These are phyloP conservation scores for Capronia coronata DNA, from an alignment of 2,329 filamentous ascomycete species.

Conservation along the genomic window DNA sequence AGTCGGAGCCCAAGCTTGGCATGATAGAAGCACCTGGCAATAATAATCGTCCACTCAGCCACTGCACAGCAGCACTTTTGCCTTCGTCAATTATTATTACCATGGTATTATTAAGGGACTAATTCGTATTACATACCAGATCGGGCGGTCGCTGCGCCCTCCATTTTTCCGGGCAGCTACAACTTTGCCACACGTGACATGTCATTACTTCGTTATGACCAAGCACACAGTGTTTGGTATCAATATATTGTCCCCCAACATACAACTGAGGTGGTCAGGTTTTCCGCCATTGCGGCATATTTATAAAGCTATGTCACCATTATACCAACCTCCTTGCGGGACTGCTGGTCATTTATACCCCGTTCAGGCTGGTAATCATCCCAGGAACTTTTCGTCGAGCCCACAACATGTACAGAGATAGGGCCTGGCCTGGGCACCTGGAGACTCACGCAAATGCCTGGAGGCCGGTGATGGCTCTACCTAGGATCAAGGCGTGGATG, in stretches of 20 bases:
- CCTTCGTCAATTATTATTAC: background rate
- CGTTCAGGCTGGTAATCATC: no score
- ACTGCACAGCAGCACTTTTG: no score
- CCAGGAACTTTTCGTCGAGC: background rate
- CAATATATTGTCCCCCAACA: background rate
- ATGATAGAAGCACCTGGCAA: conserved; percentile 1
- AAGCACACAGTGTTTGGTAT: background rate
- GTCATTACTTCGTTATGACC: conserved; percentile 2
- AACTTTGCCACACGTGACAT: background rate
- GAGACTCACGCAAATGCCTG: conserved; percentile 65
- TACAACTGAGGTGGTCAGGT: no score
- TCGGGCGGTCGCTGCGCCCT: background rate
- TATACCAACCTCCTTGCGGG: no score
- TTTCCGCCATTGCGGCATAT: no score
- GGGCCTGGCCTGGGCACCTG: background rate
- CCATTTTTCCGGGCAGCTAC: background rate
- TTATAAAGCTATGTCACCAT: no score
- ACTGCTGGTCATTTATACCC: no score
- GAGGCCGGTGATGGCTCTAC: conserved; percentile 63
- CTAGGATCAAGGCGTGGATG: conserved; percentile 73
- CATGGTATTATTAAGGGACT: no score
- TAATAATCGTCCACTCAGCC: no score
- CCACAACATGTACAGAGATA: background rate
- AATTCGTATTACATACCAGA: no score
- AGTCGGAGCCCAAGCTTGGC: background rate